Percentiles rank a stretch among this genome's conserved stretches.
Conservation (phyloP, 1,139 yeast species). For the Hyphopichia wangnamkhiaoensis region DNA sequence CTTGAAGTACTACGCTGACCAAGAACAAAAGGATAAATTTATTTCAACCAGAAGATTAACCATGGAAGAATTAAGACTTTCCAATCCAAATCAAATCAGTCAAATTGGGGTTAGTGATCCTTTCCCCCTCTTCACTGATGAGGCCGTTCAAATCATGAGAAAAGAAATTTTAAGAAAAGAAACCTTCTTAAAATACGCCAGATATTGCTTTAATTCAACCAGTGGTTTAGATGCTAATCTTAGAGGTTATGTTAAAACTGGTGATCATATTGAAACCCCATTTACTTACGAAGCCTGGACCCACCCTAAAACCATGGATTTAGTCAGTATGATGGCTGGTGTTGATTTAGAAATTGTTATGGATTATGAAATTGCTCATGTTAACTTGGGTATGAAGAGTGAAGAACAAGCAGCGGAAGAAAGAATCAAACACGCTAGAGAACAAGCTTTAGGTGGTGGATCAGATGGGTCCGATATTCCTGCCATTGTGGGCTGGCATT, state of each 20-base stretch:
- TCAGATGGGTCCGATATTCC: conserved; percentile 39
- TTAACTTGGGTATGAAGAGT: conserved; percentile 46
- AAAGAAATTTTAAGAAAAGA: conserved; percentile 49
- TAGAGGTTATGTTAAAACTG: conserved; percentile 48
- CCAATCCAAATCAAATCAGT: conserved; percentile 41
- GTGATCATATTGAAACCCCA: conserved; percentile 31
- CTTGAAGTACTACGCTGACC: conserved; percentile 37
- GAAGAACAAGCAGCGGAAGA: conserved; percentile 24
- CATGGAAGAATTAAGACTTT: conserved; percentile 47
- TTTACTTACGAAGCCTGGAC: conserved; percentile 57
- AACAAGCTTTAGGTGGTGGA: conserved; percentile 14
- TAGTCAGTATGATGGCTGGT: conserved; percentile 54
- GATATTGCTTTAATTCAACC: conserved; percentile 35
- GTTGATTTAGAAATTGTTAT: conserved; percentile 51
- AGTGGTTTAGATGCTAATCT: conserved; percentile 48
- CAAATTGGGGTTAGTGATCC: conserved; percentile 57
- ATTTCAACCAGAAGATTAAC: conserved; percentile 44
- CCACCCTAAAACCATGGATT: conserved; percentile 53
- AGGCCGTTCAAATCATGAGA: conserved; percentile 57
- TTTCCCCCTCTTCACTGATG: conserved; percentile 58
- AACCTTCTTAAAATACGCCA: conserved; percentile 43
- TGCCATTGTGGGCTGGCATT: conserved; percentile 61
- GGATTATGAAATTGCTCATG: conserved; percentile 57
- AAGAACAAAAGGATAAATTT: conserved; percentile 24
- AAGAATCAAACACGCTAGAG: conserved; percentile 13